phyloP scores from a whole-genome alignment of 2,329 filamentous ascomycete species.

The Tolypocladium sp. region DNA sequence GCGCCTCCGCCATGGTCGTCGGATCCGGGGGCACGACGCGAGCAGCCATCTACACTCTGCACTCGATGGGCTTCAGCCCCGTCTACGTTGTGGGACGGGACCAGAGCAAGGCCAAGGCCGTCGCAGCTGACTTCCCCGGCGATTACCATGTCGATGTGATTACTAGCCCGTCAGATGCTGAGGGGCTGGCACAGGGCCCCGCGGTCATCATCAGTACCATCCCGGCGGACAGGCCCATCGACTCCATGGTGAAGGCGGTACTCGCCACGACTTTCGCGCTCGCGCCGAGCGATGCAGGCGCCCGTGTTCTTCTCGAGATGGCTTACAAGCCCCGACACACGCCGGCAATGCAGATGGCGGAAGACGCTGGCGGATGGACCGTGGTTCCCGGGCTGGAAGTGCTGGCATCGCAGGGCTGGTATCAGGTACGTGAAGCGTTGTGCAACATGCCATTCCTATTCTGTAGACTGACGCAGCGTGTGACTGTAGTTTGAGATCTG shows the following conservation, averaged over 20 bases:
- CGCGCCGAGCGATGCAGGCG: slow-evolving; percentile 20
- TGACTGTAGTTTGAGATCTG: slow-evolving; percentile 61
- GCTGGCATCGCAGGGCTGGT: slow-evolving; percentile 78
- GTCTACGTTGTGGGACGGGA: slow-evolving; percentile 84
- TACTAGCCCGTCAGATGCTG: slow-evolving; percentile 35
- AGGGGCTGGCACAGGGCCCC: slow-evolving; percentile 37
- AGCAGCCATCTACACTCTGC: slow-evolving; percentile 81
- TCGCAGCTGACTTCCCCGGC: slow-evolving; percentile 64
- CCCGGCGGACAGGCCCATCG: slow-evolving; percentile 78
- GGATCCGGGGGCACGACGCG: slow-evolving; percentile 88
- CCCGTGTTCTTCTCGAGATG: slow-evolving; percentile 77
- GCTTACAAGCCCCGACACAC: slow-evolving; percentile 87
- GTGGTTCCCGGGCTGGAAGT: slow-evolving; percentile 85
- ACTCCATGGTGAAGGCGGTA: slow-evolving; percentile 57
- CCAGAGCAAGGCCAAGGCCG: slow-evolving; percentile 52
- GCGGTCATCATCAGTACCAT: slow-evolving; percentile 81
- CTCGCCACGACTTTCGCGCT: slow-evolving; percentile 44
- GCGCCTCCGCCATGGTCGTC: slow-evolving; percentile 63
- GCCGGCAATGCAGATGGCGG: slow-evolving; percentile 74
- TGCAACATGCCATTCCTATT: neutral
- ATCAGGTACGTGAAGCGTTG: slow-evolving; percentile 54
- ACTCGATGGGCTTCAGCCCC: slow-evolving; percentile 72
- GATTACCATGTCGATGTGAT: slow-evolving; percentile 65
- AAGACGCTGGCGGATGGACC: slow-evolving; percentile 62
- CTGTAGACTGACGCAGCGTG: slow-evolving; percentile 9